phyloP scores from a whole-genome alignment of 192 early-diverging fungal genomes.

The Allomyces javanicus region DNA sequence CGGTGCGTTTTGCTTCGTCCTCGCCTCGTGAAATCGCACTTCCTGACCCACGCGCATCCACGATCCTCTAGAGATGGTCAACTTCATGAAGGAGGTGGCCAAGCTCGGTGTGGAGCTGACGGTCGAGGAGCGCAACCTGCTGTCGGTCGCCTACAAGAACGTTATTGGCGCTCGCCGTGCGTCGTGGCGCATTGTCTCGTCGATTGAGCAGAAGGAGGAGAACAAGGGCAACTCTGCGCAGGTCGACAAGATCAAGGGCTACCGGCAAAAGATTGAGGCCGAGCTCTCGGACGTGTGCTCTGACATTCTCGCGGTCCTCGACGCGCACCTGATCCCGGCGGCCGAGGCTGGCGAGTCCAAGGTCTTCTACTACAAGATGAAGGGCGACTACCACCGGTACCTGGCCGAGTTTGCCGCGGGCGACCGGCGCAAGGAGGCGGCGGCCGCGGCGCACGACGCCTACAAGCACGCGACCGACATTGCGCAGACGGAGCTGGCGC shows the following conservation, averaged over 20 bases:
- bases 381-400: conserved; percentile 99
- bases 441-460: conserved; percentile 67
- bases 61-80: conserved; percentile 29
- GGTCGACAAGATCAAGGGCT: conserved; percentile 78
- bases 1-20: conserved; percentile 32
- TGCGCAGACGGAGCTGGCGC: conserved; percentile 54
- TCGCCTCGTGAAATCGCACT: no score
- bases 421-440: conserved; percentile 64
- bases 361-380: conserved; percentile 99
- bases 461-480: conserved; percentile 90
- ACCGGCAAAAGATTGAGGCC: conserved; percentile 83
- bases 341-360: conserved; percentile 91
- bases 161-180: conserved; percentile 91
- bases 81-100: conserved; percentile 43
- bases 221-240: conserved; percentile 59
- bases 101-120: conserved; percentile 65
- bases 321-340: conserved; percentile 72
- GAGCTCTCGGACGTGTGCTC: conserved; percentile 90
- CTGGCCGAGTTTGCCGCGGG: conserved; percentile 89
- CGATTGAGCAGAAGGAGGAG: conserved; percentile 91
- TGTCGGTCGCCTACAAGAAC: conserved; percentile 98
- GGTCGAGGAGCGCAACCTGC: conserved; percentile 92
- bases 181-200: conserved; percentile 91
- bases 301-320: conserved; percentile 82
- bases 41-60: no score